Base-by-base conservation (phyloP, 331 rosid species). In the Cydonia oblonga region DNA sequence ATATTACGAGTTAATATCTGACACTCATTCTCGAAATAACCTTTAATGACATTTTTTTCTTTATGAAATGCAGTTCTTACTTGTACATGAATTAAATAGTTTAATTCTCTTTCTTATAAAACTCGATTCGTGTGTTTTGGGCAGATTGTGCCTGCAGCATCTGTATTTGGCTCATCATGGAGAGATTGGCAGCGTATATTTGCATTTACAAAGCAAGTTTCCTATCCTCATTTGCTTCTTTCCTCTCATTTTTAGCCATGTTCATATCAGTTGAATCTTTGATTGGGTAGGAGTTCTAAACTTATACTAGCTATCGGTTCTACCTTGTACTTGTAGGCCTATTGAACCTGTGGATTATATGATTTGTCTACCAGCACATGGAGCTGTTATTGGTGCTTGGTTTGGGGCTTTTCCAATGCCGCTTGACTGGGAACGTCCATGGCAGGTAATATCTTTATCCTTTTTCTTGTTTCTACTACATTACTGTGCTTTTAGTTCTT, bases 351-450 rank as follows among this genome's bases (percentile, higher is more conserved):
- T 91, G 38, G 97, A 91, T 76, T 74, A 81, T 72, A 79, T 91
- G 84, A 81, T 89, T 76, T 91, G 90, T 78, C 78, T 91, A 70
- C 89, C 96, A 13, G 96, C 96, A 62, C 92, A 89, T 79, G 98
- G 97, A 70, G 96, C 90, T 76, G 71, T 89, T 64, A 84, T 93
- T 42, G 96, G 97, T 75, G 97, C 88, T 56, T 93, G 97, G 97
- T 88, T 93, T 84, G 97, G 98, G 73, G 96, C 98, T 62, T 91
- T 92, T 92, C 96, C 96, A 14, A 87, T 93, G 97, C 98, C 98
- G 23, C 98, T 93, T 83, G 98, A 93, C 75, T 93, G 98, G 98
- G 98, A 91, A 82, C 85, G 95, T 68, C 91, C 95, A 57, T 89
- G 97, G 96, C 97, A 89, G 97, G 98, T 91, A 82, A 22, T 12